Evolutionary conservation across 768 basidiomycete genomes (phyloP).

Genomic region (Pisolithus tinctorius): DNA sequence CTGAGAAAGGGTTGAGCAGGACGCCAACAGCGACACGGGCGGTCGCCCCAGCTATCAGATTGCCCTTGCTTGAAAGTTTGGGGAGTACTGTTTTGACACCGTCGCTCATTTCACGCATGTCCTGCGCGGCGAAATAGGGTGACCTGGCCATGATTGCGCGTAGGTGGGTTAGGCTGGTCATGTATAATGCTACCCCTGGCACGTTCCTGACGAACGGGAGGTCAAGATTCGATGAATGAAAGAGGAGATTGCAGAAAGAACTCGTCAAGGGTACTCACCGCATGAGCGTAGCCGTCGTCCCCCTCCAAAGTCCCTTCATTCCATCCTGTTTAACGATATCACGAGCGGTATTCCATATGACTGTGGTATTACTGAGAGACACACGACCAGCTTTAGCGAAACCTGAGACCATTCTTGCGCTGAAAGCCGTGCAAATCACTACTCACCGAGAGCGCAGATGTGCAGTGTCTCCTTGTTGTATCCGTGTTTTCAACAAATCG

Average conservation of each 20-base stretch:
- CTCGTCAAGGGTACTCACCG: slow-evolving; percentile 36
- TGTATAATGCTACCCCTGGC: slow-evolving; percentile 89
- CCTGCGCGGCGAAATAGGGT: slow-evolving; percentile 52
- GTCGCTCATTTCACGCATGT: slow-evolving; percentile 13
- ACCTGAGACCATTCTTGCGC: not conserved
- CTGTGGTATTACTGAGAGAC: slow-evolving; percentile 26
- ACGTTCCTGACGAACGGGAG: slow-evolving; percentile 57
- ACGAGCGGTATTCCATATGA: slow-evolving; percentile 45
- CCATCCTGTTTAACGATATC: slow-evolving; percentile 62
- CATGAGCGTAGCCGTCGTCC: slow-evolving; percentile 72
- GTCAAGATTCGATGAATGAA: slow-evolving; percentile 2
- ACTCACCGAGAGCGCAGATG: slow-evolving; percentile 32
- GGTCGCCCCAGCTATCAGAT: slow-evolving; percentile 80
- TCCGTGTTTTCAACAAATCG: slow-evolving; percentile 86
- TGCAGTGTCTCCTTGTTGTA: slow-evolving; percentile 71
- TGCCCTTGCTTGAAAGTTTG: slow-evolving; percentile 67
- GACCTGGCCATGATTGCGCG: slow-evolving; percentile 70
- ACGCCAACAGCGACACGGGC: slow-evolving; percentile 78
- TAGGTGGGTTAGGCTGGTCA: slow-evolving; percentile 78
- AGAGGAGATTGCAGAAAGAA: not conserved
- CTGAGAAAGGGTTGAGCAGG: slow-evolving; percentile 82
- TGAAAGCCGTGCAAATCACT: too few species aligned
- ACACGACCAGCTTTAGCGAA: not conserved
- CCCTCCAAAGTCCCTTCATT: slow-evolving; percentile 75
- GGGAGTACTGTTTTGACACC: slow-evolving; percentile 52